Conservation (phyloP, 345 rosid genomes). For the Excoecaria cochinchinensis region DNA sequence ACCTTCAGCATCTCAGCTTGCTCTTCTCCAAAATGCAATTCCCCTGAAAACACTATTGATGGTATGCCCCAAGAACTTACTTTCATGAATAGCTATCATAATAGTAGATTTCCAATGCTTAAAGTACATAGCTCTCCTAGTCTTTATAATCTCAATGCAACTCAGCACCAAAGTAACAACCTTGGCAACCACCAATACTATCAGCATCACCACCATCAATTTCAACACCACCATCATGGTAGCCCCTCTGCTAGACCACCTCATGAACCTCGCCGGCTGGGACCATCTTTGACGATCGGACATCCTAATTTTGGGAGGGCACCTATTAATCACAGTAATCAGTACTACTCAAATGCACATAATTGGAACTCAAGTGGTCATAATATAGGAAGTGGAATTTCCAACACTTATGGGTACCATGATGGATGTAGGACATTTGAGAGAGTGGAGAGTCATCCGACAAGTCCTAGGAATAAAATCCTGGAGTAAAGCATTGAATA, state of each 20-base stretch:
- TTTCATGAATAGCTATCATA: slow-evolving; percentile 19
- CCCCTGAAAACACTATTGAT: slow-evolving; percentile 49
- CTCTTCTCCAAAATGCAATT: slow-evolving; percentile 55
- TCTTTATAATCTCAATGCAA: slow-evolving; percentile 40
- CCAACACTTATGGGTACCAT: slow-evolving; percentile 23
- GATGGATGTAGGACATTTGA: slow-evolving; percentile 33
- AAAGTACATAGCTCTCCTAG: slow-evolving; percentile 75
- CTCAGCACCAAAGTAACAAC: slow-evolving; percentile 20
- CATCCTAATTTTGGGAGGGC: slow-evolving; percentile 28
- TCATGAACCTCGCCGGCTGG: slow-evolving; percentile 29
- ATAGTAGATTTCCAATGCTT: slow-evolving; percentile 41
- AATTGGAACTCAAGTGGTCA: slow-evolving; percentile 20
- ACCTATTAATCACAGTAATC: slow-evolving; percentile 13
- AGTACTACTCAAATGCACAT: slow-evolving; percentile 14
- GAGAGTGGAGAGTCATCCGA: slow-evolving; percentile 53
- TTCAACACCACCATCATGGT: slow-evolving; percentile 17
- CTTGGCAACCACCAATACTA: slow-evolving; percentile 21
- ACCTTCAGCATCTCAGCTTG: slow-evolving; percentile 55
- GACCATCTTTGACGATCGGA: slow-evolving; percentile 7
- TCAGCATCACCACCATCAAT: slow-evolving; percentile 33
- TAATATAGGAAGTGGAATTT: slow-evolving; percentile 33
- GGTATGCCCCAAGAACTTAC: slow-evolving; percentile 26
- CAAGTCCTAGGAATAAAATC: slow-evolving; percentile 39
- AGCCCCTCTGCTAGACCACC: slow-evolving; percentile 34
- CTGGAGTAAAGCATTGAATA: slow-evolving; percentile 15